Conservation (phyloP, 78 protist species). For the Cavenderia fasciculata region DNA sequence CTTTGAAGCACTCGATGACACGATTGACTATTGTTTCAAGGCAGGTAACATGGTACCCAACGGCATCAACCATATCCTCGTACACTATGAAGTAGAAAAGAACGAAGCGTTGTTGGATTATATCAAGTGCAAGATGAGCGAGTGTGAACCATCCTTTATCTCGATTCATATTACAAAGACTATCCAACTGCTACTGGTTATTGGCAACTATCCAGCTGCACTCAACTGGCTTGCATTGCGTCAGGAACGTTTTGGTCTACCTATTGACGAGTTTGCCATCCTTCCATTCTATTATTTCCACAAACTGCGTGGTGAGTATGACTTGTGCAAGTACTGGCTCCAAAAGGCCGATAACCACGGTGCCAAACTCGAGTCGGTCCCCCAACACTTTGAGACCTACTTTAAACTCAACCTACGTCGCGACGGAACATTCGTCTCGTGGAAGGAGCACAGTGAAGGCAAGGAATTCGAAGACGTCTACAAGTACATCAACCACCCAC, state of each 20-base stretch:
- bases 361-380: background rate
- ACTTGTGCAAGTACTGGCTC: conserved; percentile 2
- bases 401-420: background rate
- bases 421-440: background rate
- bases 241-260: background rate
- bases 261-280: background rate
- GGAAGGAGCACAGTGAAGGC: background rate
- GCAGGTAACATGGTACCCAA: conserved; percentile 11
- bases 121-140: background rate
- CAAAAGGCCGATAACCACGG: background rate
- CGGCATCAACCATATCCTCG: conserved; percentile 18
- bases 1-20: conserved; percentile 9
- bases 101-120: background rate
- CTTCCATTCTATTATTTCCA: conserved; percentile 16
- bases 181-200: conserved; percentile 6
- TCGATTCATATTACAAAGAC: conserved; percentile 29
- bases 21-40: background rate
- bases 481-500: background rate
- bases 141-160: background rate
- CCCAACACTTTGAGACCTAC: conserved; percentile 23
- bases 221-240: conserved; percentile 2
- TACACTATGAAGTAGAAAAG: conserved; percentile 2
- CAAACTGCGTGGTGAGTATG: conserved; percentile 16
- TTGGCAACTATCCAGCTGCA: conserved; percentile 9
- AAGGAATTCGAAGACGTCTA: conserved; percentile 5